Evolutionary conservation across 768 basidiomycete species (phyloP), one percentile per base, ranked within the genome.

Genomic region (Terana coerulea): DNA sequence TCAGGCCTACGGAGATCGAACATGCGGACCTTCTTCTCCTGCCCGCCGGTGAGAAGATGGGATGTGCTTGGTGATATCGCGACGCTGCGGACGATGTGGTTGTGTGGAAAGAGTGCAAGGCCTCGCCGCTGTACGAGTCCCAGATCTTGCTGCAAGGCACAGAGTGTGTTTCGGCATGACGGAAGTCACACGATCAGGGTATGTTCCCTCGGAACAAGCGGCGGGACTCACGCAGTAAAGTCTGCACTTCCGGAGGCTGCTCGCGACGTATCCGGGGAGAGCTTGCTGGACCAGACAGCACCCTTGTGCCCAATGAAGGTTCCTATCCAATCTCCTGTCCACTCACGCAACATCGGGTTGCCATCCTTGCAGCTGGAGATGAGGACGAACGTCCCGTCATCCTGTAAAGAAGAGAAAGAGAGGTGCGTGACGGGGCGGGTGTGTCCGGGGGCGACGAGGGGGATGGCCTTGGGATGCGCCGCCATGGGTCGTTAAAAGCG

Each of bases 241-340:
- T 98, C 95, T 29, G 95, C 95, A 66, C 91, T 94, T 39, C 88
- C 95, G 1, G 95, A 88, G 19, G 84, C 94, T 12, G 95, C 95
- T 63, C 84, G 80, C 14, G 91, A 83, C 12, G 85, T 81, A 69
- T 98, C 95, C 19, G 77, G 71, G 24, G 88, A 91, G 54, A 99
- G 81, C 70, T 97, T 95, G 44, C 90, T 89, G 58, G 89, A 85
- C 95, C 95, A 99, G 3, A 99, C 95, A 7, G 95, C 95, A 60
- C 95, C 97, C 67, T 91, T 90, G 72, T 90, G 88, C 21, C 88
- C 88, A 35, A 91, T 75, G 67, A 90, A 91, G 15, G 88, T 91
- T 31, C 97, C 97, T 65, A 97, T 90, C 97, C 97, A 99, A 69
- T 99, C 97, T 29, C 95, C 95, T 49, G 91, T 90, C 95, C 95